A percentile compares a stretch with the other conserved stretches of the same genome.
Evolutionary conservation across 2,329 filamentous ascomycete species (phyloP).

Genomic region (Diaporthe velutina): DNA sequence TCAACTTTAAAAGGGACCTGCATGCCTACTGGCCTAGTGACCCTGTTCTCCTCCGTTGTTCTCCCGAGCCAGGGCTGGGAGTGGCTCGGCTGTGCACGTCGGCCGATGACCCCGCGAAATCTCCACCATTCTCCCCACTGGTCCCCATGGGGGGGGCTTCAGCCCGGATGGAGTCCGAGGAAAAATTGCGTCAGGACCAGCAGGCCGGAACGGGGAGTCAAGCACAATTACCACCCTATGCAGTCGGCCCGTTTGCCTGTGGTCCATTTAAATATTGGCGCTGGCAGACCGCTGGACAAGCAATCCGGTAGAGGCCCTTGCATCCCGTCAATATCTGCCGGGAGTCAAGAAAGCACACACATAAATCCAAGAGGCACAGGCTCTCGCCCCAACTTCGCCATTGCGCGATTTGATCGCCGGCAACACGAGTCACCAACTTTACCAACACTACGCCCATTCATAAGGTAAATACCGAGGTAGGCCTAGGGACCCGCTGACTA

Average conservation of each 20-base stretch:
- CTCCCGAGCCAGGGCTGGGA: slow-evolving; percentile 1
- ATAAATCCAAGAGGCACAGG: no score
- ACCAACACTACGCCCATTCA: background rate
- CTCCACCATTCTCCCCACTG: slow-evolving; percentile 8
- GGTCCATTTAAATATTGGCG: background rate
- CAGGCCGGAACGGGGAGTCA: background rate
- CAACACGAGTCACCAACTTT: background rate
- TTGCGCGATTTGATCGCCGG: background rate
- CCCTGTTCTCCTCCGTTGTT: background rate
- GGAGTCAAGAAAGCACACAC: no score
- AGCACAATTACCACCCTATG: background rate
- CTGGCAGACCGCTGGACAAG: background rate
- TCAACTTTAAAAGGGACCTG: background rate
- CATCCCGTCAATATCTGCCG: no score
- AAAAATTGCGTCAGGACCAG: background rate
- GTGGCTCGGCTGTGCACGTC: slow-evolving; percentile 22
- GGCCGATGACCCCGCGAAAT: slow-evolving; percentile 15
- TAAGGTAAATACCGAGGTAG: background rate
- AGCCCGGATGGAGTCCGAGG: background rate
- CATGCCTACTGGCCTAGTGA: background rate
- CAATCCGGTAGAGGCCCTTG: background rate
- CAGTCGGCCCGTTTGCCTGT: slow-evolving; percentile 4
- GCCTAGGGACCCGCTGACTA: background rate
- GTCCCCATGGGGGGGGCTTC: background rate
- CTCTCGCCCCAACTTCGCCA: background rate